These are phyloP conservation scores for Botrytis byssoidea DNA, from an alignment of 2,329 filamentous ascomycete species.

Conservation along the genomic window DNA sequence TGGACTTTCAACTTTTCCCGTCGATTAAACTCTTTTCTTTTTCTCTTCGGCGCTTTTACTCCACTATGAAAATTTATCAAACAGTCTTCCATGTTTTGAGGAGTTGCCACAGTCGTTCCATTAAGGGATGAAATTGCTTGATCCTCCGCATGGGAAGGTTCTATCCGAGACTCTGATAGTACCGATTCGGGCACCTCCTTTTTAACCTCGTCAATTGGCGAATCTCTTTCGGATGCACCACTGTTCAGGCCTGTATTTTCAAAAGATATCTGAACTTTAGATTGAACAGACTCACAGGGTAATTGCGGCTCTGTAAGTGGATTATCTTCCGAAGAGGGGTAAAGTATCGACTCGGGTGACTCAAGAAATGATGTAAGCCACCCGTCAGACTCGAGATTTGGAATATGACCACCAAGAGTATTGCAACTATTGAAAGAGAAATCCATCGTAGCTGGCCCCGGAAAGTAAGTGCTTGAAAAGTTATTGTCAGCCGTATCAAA, in stretches of 20 bases:
- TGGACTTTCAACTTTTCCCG: constrained; percentile 26
- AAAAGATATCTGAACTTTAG: neutral
- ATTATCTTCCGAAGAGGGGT: neutral
- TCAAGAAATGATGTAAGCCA: constrained; percentile 12
- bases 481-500: neutral
- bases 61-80: constrained; percentile 14
- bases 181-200: neutral
- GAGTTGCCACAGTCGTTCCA: neutral
- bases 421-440: neutral
- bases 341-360: neutral
- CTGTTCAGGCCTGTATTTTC: neutral
- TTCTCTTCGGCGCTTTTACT: constrained; percentile 17
- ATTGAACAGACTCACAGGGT: neutral
- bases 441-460: too few relatives aligned
- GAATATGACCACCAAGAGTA: neutral
- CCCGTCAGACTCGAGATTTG: constrained; percentile 1
- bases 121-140: neutral
- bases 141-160: neutral
- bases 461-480: neutral
- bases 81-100: constrained; percentile 13
- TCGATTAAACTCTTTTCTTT: constrained; percentile 23
- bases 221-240: neutral
- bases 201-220: neutral
- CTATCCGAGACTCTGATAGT: neutral
- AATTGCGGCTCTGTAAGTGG: neutral